Evolutionary conservation across 768 basidiomycete genomes (phyloP), one percentile per base, ranked within the genome.

Genomic region (Amanita jacksonii): DNA sequence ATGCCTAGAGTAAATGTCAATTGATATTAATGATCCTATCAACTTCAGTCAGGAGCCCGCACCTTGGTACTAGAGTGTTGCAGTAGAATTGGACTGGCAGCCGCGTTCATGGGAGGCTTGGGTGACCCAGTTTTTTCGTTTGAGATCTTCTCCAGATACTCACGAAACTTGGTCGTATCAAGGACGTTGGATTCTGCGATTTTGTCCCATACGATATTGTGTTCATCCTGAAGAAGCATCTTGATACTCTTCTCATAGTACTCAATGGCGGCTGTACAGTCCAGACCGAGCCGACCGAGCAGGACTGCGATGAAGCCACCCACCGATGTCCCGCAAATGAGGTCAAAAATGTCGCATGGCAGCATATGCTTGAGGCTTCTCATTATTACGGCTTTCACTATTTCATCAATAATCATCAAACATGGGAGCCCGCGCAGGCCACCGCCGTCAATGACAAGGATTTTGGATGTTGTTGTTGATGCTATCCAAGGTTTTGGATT

Each of bases 341-440:
- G 45, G 44, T 60, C 60, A 46, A 62, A 62, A 28, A 60, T 46
- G 24, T 62, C 51, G 45, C 53, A 57, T 28, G 60, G 60, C 10
- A 46, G 46, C 30, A 54, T 49, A 12, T 28, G 8, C 18, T 47
- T 47, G 28, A 53, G 50, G 13, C 51, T 51, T 36, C 53, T 45
- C 9, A 44, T 33, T 12, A 50, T 45, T 3, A 52, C 53, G 3
- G 38, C 43, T 25, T 53, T 50, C 43, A 56, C 55, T 27, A 62
- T 49, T 19, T 45, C 44, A 23, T 60, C 51, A 23, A 61, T 45
- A n/a, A 59, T 42, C 8, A 56, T 41, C 20, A 62, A 52, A 25
- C 49, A 52, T 5, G 52, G 52, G 12, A 57, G 48, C 8, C 54
- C 58, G 18, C 58, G 55, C 41, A 60, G 57, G 5, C 56, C 54